These are phyloP conservation scores for Fusarium sp. DNA, from an alignment of 2,329 filamentous ascomycete species.

Conservation along the genomic window DNA sequence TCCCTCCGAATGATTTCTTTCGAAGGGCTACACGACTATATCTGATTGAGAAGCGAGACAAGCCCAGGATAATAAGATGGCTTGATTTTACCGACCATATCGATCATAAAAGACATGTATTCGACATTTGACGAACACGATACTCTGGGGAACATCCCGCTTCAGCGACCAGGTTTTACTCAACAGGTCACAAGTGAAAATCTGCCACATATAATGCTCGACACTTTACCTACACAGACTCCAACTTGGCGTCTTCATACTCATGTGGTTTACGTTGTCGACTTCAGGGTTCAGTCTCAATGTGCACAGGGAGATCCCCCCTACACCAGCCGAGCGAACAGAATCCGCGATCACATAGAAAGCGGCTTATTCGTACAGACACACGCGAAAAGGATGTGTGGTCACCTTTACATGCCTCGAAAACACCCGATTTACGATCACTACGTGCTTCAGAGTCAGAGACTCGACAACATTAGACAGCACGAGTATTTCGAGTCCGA, in stretches of 20 bases:
- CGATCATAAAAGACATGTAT: neutral
- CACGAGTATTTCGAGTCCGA: conserved; percentile 25
- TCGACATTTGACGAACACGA: neutral
- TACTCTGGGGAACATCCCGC: too few species aligned
- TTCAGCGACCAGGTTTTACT: neutral
- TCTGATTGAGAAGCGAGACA: neutral
- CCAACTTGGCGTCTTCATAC: conserved; percentile 28
- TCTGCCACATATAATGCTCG: neutral
- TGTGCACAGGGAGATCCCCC: neutral
- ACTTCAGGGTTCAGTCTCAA: conserved; percentile 17
- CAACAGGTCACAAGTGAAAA: neutral
- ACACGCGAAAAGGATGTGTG: conserved; percentile 1
- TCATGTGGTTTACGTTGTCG: conserved; percentile 27
- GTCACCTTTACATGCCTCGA: conserved; percentile 26
- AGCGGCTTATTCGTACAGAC: conserved; percentile 37
- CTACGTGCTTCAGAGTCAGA: conserved; percentile 13
- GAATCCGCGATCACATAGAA: conserved; percentile 1
- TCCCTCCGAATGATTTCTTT: neutral
- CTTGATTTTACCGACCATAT: neutral
- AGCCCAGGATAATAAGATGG: neutral
- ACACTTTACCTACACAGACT: neutral
- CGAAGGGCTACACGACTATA: neutral
- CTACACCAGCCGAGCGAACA: neutral
- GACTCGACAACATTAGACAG: conserved; percentile 4
- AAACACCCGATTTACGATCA: neutral